A percentile compares a stretch with the other conserved stretches of the same genome.
Conservation (phyloP, 2,329 filamentous ascomycete genomes). For the Penicillium sp. region DNA sequence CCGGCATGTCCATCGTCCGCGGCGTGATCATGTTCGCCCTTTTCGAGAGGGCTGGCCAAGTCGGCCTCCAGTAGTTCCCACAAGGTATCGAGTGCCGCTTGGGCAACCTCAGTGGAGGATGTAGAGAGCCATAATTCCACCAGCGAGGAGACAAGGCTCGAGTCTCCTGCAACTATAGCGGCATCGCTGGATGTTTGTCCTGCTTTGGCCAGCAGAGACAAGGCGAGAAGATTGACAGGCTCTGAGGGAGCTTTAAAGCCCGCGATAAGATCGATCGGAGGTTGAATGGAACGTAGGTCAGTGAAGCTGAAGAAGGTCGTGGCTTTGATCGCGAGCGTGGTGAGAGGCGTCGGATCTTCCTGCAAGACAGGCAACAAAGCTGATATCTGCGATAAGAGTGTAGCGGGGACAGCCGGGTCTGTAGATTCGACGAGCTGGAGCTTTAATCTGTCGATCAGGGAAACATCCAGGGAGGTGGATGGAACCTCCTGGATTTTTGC, state of each 20-base stretch:
- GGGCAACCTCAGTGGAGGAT: slow-evolving; percentile 58
- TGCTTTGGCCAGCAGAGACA: slow-evolving; percentile 62
- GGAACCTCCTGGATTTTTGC: slow-evolving; percentile 50
- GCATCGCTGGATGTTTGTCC: slow-evolving; percentile 56
- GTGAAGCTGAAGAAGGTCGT: slow-evolving; percentile 55
- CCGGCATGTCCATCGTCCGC: slow-evolving; percentile 36
- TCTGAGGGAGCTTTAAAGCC: slow-evolving; percentile 56
- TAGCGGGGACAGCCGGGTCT: slow-evolving; percentile 41
- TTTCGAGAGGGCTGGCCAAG: slow-evolving; percentile 38
- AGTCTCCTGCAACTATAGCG: slow-evolving; percentile 61
- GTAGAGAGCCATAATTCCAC: slow-evolving; percentile 64
- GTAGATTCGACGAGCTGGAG: slow-evolving; percentile 46
- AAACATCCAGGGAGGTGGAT: slow-evolving; percentile 50
- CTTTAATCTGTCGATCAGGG: slow-evolving; percentile 56
- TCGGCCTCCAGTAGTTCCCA: slow-evolving; percentile 58
- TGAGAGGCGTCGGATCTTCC: slow-evolving; percentile 62
- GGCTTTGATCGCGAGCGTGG: slow-evolving; percentile 56
- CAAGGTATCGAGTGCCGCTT: slow-evolving; percentile 58
- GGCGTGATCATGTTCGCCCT: slow-evolving; percentile 25
- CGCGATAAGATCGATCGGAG: slow-evolving; percentile 57
- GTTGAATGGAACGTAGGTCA: slow-evolving; percentile 53
- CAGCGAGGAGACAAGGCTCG: slow-evolving; percentile 58
- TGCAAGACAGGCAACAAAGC: slow-evolving; percentile 57
- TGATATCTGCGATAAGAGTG: slow-evolving; percentile 53
- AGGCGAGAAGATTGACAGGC: slow-evolving; percentile 61